phyloP scores from a whole-genome alignment of 2,329 filamentous ascomycete species.

The Fusarium chaquense region DNA sequence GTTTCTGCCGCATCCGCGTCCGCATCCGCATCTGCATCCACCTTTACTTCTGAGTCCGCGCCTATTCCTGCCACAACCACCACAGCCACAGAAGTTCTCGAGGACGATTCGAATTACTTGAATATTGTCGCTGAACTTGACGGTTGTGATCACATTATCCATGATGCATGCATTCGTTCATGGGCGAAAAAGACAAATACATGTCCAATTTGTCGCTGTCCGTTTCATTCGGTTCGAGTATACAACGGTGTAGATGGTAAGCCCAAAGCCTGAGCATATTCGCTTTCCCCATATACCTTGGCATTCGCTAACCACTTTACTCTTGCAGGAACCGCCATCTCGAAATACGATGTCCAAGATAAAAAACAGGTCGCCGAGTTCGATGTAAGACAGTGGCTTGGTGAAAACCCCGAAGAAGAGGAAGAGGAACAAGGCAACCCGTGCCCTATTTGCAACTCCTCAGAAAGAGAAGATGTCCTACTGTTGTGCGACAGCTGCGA shows the following conservation, averaged over 20 bases:
- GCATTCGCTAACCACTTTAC: slow-evolving; percentile 36
- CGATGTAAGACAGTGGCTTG: slow-evolving; percentile 78
- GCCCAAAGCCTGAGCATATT: slow-evolving; percentile 48
- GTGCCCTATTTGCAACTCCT: slow-evolving; percentile 85
- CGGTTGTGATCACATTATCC: slow-evolving; percentile 90
- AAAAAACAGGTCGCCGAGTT: slow-evolving; percentile 92
- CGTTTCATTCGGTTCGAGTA: slow-evolving; percentile 90
- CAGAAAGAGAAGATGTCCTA: slow-evolving; percentile 85
- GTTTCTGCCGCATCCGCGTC: slow-evolving; percentile 41
- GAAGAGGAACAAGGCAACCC: slow-evolving; percentile 77
- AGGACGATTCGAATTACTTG: slow-evolving; percentile 52
- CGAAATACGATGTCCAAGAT: slow-evolving; percentile 76
- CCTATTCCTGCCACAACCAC: slow-evolving; percentile 41
- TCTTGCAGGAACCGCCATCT: slow-evolving; percentile 65
- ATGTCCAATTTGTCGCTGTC: slow-evolving; percentile 94
- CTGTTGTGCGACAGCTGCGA: slow-evolving; percentile 94
- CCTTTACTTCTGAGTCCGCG: slow-evolving; percentile 20
- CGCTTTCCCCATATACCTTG: slow-evolving; percentile 20
- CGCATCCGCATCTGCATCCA: slow-evolving; percentile 37
- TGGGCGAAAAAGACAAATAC: slow-evolving; percentile 98
- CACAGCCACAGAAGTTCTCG: slow-evolving; percentile 42
- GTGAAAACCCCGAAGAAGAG: slow-evolving; percentile 78
- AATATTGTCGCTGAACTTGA: slow-evolving; percentile 69
- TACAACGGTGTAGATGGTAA: slow-evolving; percentile 83
- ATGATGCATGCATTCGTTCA: slow-evolving; percentile 90